Base-by-base conservation (phyloP, 805 yeast genomes). In the Candida pseudoglaebosa region DNA sequence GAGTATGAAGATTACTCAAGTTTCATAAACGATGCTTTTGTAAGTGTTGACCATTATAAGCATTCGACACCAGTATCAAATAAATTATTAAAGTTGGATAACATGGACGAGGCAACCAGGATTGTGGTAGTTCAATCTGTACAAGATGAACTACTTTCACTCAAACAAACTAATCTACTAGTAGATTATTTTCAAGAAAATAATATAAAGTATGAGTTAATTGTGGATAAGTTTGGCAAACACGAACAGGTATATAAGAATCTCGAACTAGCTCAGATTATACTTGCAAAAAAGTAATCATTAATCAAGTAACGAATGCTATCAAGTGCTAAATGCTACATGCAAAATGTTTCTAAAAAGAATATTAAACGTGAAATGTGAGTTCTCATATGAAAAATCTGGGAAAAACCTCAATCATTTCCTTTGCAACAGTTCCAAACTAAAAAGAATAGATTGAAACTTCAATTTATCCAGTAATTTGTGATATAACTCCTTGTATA, bases 231-330 rank as follows among this genome's bases (percentile, higher is more conserved):
- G 28, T 71, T 71, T 59, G 91, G 95, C 1, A 37, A 46, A 28
- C 95, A 85, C 47, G 82, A 85, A 53, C 77, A 82, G 33, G 86
- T 83, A 16, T 82, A 76, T 53, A 52, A 59, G 22, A 59, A 65
- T 40, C 34, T 44, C n/a, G 56, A 61, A 24, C 56, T 80, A 14
- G 70, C 71, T 4, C 45, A 42, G 4, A 32, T 52, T 24, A 38
- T 42, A 9, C 24, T 32, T 5, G 19, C 29, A 26, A 26, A 15
- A 7, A 26, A 26, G 12, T 26, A 10, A 26, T 26, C 5, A n/a
- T n/a, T n/a, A n/a, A n/a, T n/a, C n/a, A n/a, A n/a, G n/a, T n/a
- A n/a, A n/a, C n/a, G n/a, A n/a, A n/a, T n/a, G n/a, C n/a, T n/a
- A n/a, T n/a, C n/a, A n/a, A n/a, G n/a, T n/a, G n/a, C n/a, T n/a